Evolutionary conservation across 176 grass and related monocot species (phyloP).

Genomic region (Bolboschoenus planiculmis): DNA sequence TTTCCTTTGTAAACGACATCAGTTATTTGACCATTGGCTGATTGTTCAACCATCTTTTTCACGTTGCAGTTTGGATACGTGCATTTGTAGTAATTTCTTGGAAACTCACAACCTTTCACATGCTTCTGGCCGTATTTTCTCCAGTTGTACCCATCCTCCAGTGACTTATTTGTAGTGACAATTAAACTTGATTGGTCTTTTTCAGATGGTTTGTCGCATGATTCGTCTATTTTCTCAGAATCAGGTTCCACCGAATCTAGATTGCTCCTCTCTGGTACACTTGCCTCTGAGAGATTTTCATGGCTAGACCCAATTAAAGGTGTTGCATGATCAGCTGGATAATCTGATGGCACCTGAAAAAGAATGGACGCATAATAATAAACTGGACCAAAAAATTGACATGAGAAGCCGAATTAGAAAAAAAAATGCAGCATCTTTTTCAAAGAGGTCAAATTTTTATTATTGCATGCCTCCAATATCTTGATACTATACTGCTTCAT

Average conservation of each 20-base stretch:
- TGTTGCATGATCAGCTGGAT: not conserved
- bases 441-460: not conserved
- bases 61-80: slow-evolving; percentile 67
- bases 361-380: not conserved
- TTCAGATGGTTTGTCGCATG: slow-evolving; percentile 10
- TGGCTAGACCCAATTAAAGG: slow-evolving; percentile 6
- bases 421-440: not conserved
- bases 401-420: not conserved
- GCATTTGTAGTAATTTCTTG: slow-evolving; percentile 98
- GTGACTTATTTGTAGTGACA: slow-evolving; percentile 24
- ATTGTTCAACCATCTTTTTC: slow-evolving; percentile 93
- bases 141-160: slow-evolving; percentile 91
- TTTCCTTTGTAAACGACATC: slow-evolving; percentile 89
- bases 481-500: not conserved
- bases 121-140: slow-evolving; percentile 97
- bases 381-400: not conserved
- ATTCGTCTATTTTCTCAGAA: slow-evolving; percentile 4
- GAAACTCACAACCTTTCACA: slow-evolving; percentile 92
- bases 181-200: slow-evolving; percentile 8
- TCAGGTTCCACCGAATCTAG: not conserved
- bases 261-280: slow-evolving; percentile 6
- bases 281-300: slow-evolving; percentile 3
- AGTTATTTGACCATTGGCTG: slow-evolving; percentile 59
- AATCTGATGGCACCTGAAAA: slow-evolving; percentile 22
- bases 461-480: not conserved